phyloP scores from a whole-genome alignment of 2,329 filamentous ascomycete species.

The Penicillium thymicola region DNA sequence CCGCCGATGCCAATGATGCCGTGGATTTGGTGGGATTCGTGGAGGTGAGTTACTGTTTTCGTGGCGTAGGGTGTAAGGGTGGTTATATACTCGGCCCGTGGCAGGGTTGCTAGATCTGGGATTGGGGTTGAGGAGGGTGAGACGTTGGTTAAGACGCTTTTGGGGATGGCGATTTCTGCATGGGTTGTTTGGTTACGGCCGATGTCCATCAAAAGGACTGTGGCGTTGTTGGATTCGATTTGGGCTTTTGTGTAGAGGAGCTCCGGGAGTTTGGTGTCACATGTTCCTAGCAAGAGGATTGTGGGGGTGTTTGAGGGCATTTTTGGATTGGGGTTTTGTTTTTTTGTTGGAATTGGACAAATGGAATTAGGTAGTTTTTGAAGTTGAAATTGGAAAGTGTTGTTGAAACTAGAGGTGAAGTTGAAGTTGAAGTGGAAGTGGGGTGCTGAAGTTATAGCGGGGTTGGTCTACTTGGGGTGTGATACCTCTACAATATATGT shows the following conservation, averaged over 20 bases:
- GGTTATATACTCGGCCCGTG: constrained; percentile 56
- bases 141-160: constrained; percentile 41
- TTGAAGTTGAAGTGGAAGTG: background rate
- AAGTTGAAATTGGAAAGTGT: background rate
- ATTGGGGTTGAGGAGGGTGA: constrained; percentile 14
- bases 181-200: constrained; percentile 48
- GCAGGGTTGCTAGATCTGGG: constrained; percentile 38
- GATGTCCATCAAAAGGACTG: constrained; percentile 55
- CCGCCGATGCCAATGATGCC: constrained; percentile 61
- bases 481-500: no score
- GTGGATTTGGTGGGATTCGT: constrained; percentile 44
- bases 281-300: constrained; percentile 60
- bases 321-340: background rate
- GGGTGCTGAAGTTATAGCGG: no score
- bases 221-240: constrained; percentile 34
- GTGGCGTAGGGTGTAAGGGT: constrained; percentile 53
- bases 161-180: constrained; percentile 48
- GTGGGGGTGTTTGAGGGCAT: constrained; percentile 26
- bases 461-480: no score
- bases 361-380: background rate
- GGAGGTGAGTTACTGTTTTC: constrained; percentile 39
- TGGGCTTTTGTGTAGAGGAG: constrained; percentile 53
- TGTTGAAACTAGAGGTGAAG: background rate
- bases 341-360: background rate
- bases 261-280: constrained; percentile 63